phyloP scores from a whole-genome alignment of 2,329 filamentous ascomycete species.

The Colletotrichum sp. region DNA sequence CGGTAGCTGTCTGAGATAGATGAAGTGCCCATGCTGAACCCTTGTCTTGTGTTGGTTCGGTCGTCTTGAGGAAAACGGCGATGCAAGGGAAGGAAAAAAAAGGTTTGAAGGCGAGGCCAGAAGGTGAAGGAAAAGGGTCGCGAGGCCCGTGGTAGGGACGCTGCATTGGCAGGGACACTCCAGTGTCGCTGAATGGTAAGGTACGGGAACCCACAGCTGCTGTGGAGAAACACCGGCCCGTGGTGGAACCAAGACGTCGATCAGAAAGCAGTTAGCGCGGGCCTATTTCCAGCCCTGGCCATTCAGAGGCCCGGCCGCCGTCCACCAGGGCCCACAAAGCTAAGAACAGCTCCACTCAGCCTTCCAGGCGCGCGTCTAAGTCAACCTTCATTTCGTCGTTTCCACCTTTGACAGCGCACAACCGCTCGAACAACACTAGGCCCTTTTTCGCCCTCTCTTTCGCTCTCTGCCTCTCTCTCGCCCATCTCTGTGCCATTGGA shows the following conservation, averaged over 20 bases:
- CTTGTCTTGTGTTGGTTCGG: not conserved
- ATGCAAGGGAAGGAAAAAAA: not conserved
- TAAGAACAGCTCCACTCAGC: not conserved
- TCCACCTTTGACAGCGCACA: not conserved
- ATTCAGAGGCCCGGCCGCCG: not conserved
- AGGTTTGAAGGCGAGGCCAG: not conserved
- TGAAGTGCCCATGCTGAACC: not conserved
- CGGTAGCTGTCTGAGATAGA: not conserved
- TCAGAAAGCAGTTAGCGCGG: not conserved
- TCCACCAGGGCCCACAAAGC: not conserved
- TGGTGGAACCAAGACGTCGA: not conserved
- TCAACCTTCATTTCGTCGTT: constrained; percentile 4
- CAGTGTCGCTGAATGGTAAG: not conserved
- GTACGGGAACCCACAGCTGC: not conserved
- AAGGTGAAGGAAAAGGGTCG: not conserved
- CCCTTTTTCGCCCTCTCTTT: not conserved
- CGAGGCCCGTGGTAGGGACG: not conserved
- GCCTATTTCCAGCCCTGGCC: constrained; percentile 16
- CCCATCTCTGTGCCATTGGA: not conserved
- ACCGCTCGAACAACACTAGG: not conserved
- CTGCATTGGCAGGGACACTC: too few species aligned
- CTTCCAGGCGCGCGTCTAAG: constrained; percentile 22
- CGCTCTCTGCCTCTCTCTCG: not conserved
- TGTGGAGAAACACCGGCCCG: constrained; percentile 16
- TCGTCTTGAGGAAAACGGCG: not conserved